These are phyloP conservation scores for Mikania micrantha DNA, from an alignment of 129 eudicot species.

Conservation along the genomic window DNA sequence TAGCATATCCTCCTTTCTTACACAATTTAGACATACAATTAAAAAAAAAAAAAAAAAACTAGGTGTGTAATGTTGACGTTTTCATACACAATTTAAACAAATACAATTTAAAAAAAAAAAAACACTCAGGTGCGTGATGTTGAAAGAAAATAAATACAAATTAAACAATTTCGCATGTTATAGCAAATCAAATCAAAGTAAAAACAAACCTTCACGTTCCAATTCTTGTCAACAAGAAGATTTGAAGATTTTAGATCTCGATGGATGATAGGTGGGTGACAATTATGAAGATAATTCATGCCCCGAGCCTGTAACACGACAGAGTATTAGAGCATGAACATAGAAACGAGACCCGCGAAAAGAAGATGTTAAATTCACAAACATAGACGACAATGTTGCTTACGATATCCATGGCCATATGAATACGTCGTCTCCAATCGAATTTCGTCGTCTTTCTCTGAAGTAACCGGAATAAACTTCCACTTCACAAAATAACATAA, in stretches of 20 bases:
- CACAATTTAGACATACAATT: no score
- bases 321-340: slow-evolving; percentile 5
- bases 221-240: slow-evolving; percentile 93
- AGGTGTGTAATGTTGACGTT: no score
- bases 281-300: slow-evolving; percentile 91
- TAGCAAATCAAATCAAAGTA: no score
- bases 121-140: no score
- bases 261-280: slow-evolving; percentile 86
- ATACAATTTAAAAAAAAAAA: no score
- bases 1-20: no score
- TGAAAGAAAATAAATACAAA: no score
- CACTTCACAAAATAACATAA: slow-evolving; percentile 36
- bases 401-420: slow-evolving; percentile 96
- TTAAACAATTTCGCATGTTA: no score
- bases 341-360: background rate
- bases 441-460: slow-evolving; percentile 61
- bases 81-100: no score
- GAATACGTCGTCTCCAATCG: slow-evolving; percentile 88
- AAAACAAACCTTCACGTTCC: slow-evolving; percentile 81
- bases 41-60: no score
- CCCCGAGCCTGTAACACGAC: slow-evolving; percentile 97
- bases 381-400: slow-evolving; percentile 21
- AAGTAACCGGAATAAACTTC: slow-evolving; percentile 80
- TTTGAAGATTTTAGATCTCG: slow-evolving; percentile 94
- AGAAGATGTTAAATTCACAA: background rate